Evolutionary conservation across 2,329 filamentous ascomycete species (phyloP), one percentile per base, ranked within the genome.

Genomic region (Pseudocercospora pini-densiflorae): DNA sequence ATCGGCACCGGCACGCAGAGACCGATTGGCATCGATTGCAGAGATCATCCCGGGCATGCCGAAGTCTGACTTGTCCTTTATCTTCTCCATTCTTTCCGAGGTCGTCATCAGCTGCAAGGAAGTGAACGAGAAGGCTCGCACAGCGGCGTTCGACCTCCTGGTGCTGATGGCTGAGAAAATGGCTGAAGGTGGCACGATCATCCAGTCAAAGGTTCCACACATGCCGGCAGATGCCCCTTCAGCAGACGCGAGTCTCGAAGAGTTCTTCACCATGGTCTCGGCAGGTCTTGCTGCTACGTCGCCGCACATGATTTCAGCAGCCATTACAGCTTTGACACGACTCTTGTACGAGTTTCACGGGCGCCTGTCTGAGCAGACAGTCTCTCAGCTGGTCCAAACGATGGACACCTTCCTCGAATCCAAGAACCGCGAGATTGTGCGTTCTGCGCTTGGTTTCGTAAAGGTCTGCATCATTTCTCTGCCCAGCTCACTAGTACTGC

Each of bases 231-330:
- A 96, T 77, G 91, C 93, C 0, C 90, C 92, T 2, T 84, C 89
- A 33, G 93, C 90, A 3, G 84, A 87, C 2, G 94, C 95, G 21
- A 94, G 87, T 49, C 87, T 99, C 43, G 94, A 98, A 75, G 95
- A 98, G 79, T 98, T 93, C 81, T 92, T 98, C 82, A 97, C 94
- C 63, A 99, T 99, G 95, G 92, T 98, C 31, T 97, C 92, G 71
- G 95, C 95, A 58, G 95, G 95, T 81, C 87, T 99, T 61, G 95
- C 94, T 1, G 94, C 94, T 64, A 91, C 90, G 73, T 94, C 93
- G 10, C 94, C 95, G 33, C 94, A 98, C 82, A 97, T 98, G 93
- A 94, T 98, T 69, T 97, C 93, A 6, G 95, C 95, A 0, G 93
- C 92, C n/a, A 94, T 99, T 77, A 98, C 93, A 0, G 94, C 95